These are phyloP conservation scores for Paramyrothecium roridum DNA, from an alignment of 2,329 filamentous ascomycete genomes.

Conservation along the genomic window DNA sequence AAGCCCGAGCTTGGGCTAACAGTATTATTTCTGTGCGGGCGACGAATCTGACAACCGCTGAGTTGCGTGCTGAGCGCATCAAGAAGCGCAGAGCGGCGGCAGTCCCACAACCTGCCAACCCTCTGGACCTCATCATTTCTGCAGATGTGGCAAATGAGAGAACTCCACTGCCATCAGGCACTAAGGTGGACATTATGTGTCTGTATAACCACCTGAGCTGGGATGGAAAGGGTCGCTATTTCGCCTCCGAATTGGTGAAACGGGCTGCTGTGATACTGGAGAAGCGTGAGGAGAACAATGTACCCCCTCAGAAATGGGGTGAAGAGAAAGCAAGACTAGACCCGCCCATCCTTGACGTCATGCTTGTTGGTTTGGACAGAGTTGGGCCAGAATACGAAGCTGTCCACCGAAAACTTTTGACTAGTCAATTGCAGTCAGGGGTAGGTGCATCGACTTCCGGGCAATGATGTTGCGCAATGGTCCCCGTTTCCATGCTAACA, in stretches of 20 bases:
- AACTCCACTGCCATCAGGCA: not conserved
- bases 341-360: constrained; percentile 1
- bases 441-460: not conserved
- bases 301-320: constrained; percentile 1
- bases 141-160: constrained; percentile 1
- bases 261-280: constrained; percentile 1
- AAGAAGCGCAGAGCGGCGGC: constrained; percentile 1
- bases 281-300: not conserved
- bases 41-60: not conserved
- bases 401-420: not conserved
- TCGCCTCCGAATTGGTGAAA: not conserved
- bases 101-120: not conserved
- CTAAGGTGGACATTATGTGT: constrained; percentile 1
- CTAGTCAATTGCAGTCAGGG: not conserved
- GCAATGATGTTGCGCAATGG: not conserved
- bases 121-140: constrained; percentile 2
- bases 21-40: not conserved
- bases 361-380: constrained; percentile 1
- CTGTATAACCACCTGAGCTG: constrained; percentile 2
- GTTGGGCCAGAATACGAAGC: not conserved
- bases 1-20: constrained; percentile 1
- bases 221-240: constrained; percentile 2
- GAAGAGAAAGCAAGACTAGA: constrained; percentile 4
- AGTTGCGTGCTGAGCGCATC: constrained; percentile 1
- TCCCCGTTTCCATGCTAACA: not conserved